Evolutionary conservation across 2,329 filamentous ascomycete species (phyloP).

Genomic region (Acrocalymma vagum): DNA sequence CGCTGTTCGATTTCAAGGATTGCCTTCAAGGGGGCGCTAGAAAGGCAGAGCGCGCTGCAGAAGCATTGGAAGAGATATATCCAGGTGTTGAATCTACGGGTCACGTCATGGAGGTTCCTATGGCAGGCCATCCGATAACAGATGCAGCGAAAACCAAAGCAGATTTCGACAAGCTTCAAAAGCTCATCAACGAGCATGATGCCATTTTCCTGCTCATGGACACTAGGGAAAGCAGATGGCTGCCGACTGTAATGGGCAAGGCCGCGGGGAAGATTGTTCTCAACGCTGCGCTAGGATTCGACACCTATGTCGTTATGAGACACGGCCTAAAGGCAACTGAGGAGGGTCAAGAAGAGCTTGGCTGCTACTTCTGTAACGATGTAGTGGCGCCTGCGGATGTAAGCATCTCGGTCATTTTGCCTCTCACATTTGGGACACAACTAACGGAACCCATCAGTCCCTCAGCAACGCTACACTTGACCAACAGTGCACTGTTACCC

Average conservation of each 20-base stretch:
- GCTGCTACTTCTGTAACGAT: conserved; percentile 99
- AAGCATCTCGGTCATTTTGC: conserved; percentile 54
- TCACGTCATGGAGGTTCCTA: conserved; percentile 85
- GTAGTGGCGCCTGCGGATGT: conserved; percentile 94
- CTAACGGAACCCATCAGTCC: conserved; percentile 63
- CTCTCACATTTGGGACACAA: background rate
- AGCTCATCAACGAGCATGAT: conserved; percentile 84
- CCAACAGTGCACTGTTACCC: conserved; percentile 96
- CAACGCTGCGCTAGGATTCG: conserved; percentile 95
- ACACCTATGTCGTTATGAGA: conserved; percentile 96
- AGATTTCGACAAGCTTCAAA: conserved; percentile 79
- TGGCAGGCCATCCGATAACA: conserved; percentile 89
- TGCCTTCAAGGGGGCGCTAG: conserved; percentile 83
- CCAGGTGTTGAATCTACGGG: conserved; percentile 86
- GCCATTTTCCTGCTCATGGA: conserved; percentile 98
- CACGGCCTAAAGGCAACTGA: conserved; percentile 72
- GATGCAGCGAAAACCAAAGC: conserved; percentile 73
- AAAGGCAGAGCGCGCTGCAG: conserved; percentile 83
- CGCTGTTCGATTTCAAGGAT: conserved; percentile 89
- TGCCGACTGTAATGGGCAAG: conserved; percentile 96
- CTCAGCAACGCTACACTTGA: conserved; percentile 95
- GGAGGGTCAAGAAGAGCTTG: conserved; percentile 72
- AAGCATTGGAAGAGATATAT: conserved; percentile 84
- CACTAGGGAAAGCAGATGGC: conserved; percentile 91
- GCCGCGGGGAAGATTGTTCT: conserved; percentile 92